Evolutionary conservation across 1,139 yeast genomes (phyloP).

Genomic region (Debaryomyces sp.): DNA sequence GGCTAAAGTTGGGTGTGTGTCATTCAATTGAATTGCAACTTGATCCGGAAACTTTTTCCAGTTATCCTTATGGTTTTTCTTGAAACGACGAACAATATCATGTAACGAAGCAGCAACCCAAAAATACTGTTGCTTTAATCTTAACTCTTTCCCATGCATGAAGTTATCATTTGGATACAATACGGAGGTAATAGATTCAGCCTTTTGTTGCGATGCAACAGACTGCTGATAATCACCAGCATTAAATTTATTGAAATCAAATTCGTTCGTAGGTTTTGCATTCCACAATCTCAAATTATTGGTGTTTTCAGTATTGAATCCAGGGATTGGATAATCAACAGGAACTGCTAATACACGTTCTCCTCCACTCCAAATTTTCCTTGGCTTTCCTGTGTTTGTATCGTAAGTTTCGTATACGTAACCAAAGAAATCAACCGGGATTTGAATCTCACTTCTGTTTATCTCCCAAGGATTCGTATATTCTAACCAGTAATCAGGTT

Average conservation of each 20-base stretch:
- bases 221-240: conserved; percentile 89
- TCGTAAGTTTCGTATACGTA: conserved; percentile 65
- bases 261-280: conserved; percentile 86
- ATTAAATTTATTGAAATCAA: conserved; percentile 90
- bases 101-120: conserved; percentile 96
- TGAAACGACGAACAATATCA: conserved; percentile 88
- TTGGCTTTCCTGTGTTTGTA: conserved; percentile 52
- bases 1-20: conserved; percentile 96
- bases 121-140: conserved; percentile 94
- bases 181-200: conserved; percentile 90
- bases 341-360: conserved; percentile 89
- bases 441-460: conserved; percentile 81
- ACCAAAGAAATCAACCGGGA: conserved; percentile 93
- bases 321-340: conserved; percentile 94
- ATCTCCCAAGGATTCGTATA: conserved; percentile 93
- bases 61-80: conserved; percentile 67
- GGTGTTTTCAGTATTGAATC: conserved; percentile 80
- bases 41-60: conserved; percentile 86
- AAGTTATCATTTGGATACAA: conserved; percentile 93
- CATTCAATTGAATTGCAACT: conserved; percentile 91
- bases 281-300: conserved; percentile 92
- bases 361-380: conserved; percentile 81
- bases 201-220: conserved; percentile 81
- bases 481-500: conserved; percentile 93
- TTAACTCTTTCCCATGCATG: conserved; percentile 85